Evolutionary conservation across 805 yeast genomes (phyloP), one percentile per base, ranked within the genome.

Genomic region (Priceomyces carsonii): DNA sequence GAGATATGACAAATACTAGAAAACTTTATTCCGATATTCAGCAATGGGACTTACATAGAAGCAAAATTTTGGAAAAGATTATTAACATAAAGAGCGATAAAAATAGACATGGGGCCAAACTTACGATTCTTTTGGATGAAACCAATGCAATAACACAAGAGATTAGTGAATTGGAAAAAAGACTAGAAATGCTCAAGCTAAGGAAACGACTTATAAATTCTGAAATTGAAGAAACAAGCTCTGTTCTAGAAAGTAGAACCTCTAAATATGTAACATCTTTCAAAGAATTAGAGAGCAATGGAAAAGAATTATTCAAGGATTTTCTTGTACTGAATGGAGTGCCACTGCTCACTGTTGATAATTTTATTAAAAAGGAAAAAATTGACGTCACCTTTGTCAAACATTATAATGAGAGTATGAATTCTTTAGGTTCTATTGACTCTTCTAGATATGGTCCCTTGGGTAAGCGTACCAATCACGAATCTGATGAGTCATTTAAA

Each of bases 231-330:
- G 66, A 64, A 13, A 65, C 80, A 1, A 67, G 72, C 44, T 74
- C 80, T 2, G 63, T 76, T 3, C 43, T 77, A 17, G 81, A 76
- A 36, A 70, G 75, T 38, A 66, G 61, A 41, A 50, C 76, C 0
- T 68, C 75, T 8, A 63, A 63, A 26, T 72, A 68, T 39, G 66
- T 66, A 10, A 70, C 69, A 23, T 47, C 64, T 18, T 66, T 73
- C 30, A 57, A 56, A 18, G 55, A 53, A 4, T 50, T 71, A 17
- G 77, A 73, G 30, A 36, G 25, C 2, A 44, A 51, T n/a, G 79
- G 75, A 12, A 51, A 43, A 29, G 47, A 46, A 1, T 66, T 69
- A 1, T 59, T 72, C 1, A 21, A 32, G 3, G 46, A 43, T 15
- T 49, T 63, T 32, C 45, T 68, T 5, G 47, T 43, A 13, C 47